Percentiles rank a stretch among this genome's conserved stretches.
Evolutionary conservation across 805 yeast species (phyloP).

Genomic region (Yamadazyma nakazawae): DNA sequence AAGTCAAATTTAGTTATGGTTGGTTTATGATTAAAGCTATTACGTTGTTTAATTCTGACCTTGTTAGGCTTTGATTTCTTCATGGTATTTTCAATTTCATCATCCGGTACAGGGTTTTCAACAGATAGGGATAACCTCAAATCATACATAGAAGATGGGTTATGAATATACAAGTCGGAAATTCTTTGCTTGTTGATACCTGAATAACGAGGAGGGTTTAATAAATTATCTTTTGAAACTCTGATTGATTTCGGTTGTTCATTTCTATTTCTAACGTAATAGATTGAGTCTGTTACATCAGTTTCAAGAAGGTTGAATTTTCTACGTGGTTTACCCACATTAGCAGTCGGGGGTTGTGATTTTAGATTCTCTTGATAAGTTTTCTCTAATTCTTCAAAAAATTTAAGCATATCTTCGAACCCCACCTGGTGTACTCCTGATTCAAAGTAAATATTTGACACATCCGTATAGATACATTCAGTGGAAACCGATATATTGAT

Average conservation of each 20-base stretch:
- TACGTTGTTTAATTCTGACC: conserved; percentile 69
- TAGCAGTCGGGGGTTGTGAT: conserved; percentile 12
- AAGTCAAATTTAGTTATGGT: conserved; percentile 72
- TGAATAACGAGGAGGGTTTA: conserved; percentile 64
- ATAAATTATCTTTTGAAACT: conserved; percentile 57
- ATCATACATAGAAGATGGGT: conserved; percentile 78
- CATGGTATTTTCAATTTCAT: conserved; percentile 50
- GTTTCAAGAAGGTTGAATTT: conserved; percentile 60
- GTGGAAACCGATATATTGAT: conserved; percentile 64
- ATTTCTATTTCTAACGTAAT: conserved; percentile 58
- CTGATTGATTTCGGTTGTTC: conserved; percentile 64
- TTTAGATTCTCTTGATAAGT: conserved; percentile 41
- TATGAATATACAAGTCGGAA: conserved; percentile 66
- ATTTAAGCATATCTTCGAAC: conserved; percentile 54
- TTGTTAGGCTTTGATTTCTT: conserved; percentile 50
- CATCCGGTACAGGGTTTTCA: conserved; percentile 69
- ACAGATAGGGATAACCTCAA: conserved; percentile 69
- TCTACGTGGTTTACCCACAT: conserved; percentile 34
- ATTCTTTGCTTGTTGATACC: conserved; percentile 72
- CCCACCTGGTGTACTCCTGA: conserved; percentile 65
- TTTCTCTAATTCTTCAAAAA: conserved; percentile 53
- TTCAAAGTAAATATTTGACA: conserved; percentile 54
- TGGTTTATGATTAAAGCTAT: conserved; percentile 67
- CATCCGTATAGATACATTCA: conserved; percentile 60
- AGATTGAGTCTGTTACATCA: conserved; percentile 60